Evolutionary conservation across 2,329 filamentous ascomycete species (phyloP).

Genomic region (Penicillium italicum): DNA sequence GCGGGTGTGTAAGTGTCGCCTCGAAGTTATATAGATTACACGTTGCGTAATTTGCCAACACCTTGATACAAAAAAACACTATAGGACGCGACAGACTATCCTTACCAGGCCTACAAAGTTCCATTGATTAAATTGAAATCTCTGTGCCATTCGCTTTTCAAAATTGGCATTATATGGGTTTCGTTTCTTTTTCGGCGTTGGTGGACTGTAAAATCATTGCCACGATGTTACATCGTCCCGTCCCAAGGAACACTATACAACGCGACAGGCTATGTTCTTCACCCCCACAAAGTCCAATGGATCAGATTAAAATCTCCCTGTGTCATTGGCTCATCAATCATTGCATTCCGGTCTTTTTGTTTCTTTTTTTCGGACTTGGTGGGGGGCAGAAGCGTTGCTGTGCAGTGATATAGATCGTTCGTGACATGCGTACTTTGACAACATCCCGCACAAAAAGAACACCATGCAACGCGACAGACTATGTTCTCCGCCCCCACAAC

Average conservation of each 20-base stretch:
- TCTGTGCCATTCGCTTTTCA: too few species aligned
- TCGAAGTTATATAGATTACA: not conserved
- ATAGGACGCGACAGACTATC: not conserved
- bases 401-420: not conserved
- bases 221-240: too few species aligned
- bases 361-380: not conserved
- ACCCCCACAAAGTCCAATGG: too few species aligned
- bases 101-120: rapidly evolving
- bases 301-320: not conserved
- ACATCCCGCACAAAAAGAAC: not conserved
- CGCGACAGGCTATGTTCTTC: too few species aligned
- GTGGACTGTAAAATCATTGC: too few species aligned
- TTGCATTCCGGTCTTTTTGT: not conserved
- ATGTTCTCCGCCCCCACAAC: not conserved
- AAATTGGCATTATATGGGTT: too few species aligned
- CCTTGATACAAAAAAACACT: not conserved
- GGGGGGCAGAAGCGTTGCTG: not conserved
- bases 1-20: not conserved
- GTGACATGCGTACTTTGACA: not conserved
- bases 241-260: too few species aligned
- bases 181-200: too few species aligned
- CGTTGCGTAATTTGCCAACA: not conserved
- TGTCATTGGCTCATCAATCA: not conserved
- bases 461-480: not conserved
- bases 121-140: too few species aligned